Evolutionary conservation across 2,329 filamentous ascomycete species (phyloP).

Genomic region (Catunica adiposa): DNA sequence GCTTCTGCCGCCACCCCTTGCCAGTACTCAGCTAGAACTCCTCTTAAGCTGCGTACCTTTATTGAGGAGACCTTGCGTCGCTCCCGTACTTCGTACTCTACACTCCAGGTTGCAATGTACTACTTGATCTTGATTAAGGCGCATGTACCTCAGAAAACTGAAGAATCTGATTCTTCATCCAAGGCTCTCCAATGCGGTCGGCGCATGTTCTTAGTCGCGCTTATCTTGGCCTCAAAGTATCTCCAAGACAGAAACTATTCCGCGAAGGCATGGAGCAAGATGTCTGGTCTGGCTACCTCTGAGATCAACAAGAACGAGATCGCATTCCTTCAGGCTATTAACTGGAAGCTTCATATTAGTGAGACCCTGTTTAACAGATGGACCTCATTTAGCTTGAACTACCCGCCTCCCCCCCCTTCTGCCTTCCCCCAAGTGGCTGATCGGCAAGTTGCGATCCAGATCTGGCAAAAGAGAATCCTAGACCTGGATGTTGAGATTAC

Average conservation of each 20-base stretch:
- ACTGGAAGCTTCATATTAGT: conserved; percentile 89
- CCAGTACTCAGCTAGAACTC: conserved; percentile 53
- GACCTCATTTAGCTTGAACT: conserved; percentile 81
- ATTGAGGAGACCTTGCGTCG: conserved; percentile 93
- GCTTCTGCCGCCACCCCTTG: conserved; percentile 59
- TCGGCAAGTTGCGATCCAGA: conserved; percentile 23
- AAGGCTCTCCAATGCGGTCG: conserved; percentile 86
- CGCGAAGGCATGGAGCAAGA: conserved; percentile 95
- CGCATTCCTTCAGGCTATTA: conserved; percentile 73
- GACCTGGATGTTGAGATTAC: conserved; percentile 39
- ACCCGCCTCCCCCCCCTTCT: conserved; percentile 54
- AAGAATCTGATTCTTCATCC: conserved; percentile 50
- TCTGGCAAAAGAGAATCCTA: conserved; percentile 42
- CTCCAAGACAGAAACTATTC: conserved; percentile 97
- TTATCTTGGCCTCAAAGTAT: conserved; percentile 96
- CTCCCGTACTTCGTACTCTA: conserved; percentile 93
- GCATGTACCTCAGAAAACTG: conserved; percentile 70
- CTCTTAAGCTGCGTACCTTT: conserved; percentile 82
- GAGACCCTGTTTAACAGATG: conserved; percentile 80
- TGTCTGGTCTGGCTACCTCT: conserved; percentile 78
- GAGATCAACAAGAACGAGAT: conserved; percentile 98
- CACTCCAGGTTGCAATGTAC: conserved; percentile 88
- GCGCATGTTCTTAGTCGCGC: conserved; percentile 88
- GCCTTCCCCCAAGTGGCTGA: conserved; percentile 23
- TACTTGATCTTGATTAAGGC: conserved; percentile 90